Percentiles rank a stretch among this genome's conserved stretches.
Evolutionary conservation across 768 basidiomycete species (phyloP).

Genomic region (Suillus tomentosus): DNA sequence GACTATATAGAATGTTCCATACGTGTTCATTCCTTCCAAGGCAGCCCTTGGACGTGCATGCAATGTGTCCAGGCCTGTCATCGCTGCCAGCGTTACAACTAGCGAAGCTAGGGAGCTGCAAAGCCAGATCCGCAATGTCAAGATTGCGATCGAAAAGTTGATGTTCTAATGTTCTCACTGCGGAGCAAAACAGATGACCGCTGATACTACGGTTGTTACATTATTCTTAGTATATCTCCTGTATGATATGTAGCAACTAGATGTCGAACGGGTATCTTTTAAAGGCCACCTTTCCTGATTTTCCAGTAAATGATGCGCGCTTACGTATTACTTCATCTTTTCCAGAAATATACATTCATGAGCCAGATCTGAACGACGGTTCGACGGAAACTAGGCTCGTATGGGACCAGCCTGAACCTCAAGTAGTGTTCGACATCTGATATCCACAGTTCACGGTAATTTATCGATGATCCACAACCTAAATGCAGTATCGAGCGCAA

Average conservation of each 20-base stretch:
- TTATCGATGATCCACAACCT: too few species aligned
- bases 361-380: neutral
- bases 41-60: slow-evolving; percentile 96
- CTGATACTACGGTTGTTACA: slow-evolving; percentile 8
- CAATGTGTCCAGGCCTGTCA: slow-evolving; percentile 94
- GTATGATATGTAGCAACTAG: slow-evolving; percentile 18
- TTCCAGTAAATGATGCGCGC: slow-evolving; percentile 17
- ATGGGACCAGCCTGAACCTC: too few species aligned
- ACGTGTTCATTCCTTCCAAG: slow-evolving; percentile 94
- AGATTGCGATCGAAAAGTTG: slow-evolving; percentile 54
- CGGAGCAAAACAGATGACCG: slow-evolving; percentile 1
- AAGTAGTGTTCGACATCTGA: too few species aligned
- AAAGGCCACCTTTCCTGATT: slow-evolving; percentile 92
- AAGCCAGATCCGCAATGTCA: slow-evolving; percentile 87
- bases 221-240: neutral
- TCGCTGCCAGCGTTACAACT: slow-evolving; percentile 95
- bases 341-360: slow-evolving; percentile 68
- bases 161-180: slow-evolving; percentile 38
- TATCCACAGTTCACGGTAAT: too few species aligned
- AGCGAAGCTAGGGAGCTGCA: slow-evolving; percentile 91
- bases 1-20: slow-evolving; percentile 44
- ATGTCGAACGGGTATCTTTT: slow-evolving; percentile 55
- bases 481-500: too few species aligned
- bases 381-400: too few species aligned
- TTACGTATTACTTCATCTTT: slow-evolving; percentile 64